Evolutionary conservation across 495 filamentous ascomycete species (phyloP), one percentile per base, ranked within the genome.

Genomic region (Penicillium angulare): DNA sequence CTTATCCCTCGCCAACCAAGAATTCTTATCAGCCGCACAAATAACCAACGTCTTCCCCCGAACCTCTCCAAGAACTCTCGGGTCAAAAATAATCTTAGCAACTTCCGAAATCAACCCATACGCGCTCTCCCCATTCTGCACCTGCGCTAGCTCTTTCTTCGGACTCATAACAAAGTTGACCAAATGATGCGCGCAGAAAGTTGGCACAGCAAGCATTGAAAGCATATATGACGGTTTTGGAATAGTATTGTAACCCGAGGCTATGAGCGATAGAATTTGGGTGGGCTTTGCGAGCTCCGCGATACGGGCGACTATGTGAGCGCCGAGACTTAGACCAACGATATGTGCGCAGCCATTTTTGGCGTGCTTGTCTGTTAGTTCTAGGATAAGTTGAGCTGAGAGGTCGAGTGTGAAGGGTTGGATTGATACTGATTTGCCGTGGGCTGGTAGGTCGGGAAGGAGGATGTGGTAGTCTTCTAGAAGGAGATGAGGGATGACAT

Each of bases 391-490:
- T 5, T 36, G 3, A 3, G 50, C 39, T 5, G 58, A 20, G 22
- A 27, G 27, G 3, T 54, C 46, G 15, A 61, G 42, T n/a, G 18
- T 52, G 43, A 54, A 57, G 0, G 46, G 53, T 13, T 47, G 29
- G 27, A 44, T 46, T 12, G 47, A 20, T 18, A 39, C 2, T 7
- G 57, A 61, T 13, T 51, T 35, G n/a, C 53, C 58, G 48, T 61
- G 58, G 9, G 39, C 42, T 7, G 58, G 50, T 4, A 61, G 54
- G 15, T 61, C 58, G 10, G 58, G 58, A 6, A 50, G 24, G 15
- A 57, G 41, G 10, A 61, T 18, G 34, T 57, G 58, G 43, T 57
- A 61, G 23, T 39, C 32, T 10, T 31, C 40, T 3, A 16, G 31
- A 17, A 34, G 29, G n/a, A 61, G 54, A 24, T 43, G 29, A 12